Evolutionary conservation across 2,329 filamentous ascomycete species (phyloP).

Genomic region (Talaromyces sp.): DNA sequence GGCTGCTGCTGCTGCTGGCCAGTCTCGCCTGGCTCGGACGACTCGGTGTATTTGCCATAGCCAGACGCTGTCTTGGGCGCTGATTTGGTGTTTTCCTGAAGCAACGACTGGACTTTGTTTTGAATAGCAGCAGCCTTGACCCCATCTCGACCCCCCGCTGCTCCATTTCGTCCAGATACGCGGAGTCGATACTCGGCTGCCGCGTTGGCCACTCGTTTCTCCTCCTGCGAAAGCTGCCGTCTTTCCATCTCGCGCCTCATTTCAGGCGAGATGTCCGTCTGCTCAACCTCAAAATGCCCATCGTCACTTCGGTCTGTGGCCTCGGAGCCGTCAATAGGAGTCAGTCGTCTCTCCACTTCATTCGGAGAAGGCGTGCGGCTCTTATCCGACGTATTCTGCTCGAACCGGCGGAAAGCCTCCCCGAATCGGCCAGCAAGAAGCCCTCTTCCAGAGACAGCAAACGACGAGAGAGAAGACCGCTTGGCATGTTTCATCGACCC

Average conservation of each 20-base stretch:
- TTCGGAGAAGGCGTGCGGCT: conserved; percentile 37
- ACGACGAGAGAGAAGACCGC: conserved; percentile 64
- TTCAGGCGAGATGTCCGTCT: conserved; percentile 74
- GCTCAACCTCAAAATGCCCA: conserved; percentile 60
- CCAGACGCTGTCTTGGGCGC: conserved; percentile 71
- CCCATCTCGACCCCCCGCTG: conserved; percentile 43
- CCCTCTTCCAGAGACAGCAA: conserved; percentile 68
- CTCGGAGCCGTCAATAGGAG: conserved; percentile 72
- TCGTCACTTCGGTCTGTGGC: conserved; percentile 65
- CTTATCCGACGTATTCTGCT: conserved; percentile 49
- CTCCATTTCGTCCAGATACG: conserved; percentile 56
- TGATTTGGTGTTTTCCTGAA: conserved; percentile 67
- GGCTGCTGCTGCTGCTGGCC: conserved; percentile 22
- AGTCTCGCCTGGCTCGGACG: conserved; percentile 31
- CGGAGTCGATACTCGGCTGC: conserved; percentile 81
- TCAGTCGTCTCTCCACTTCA: conserved; percentile 45
- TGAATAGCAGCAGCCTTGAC: conserved; percentile 78
- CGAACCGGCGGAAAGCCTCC: conserved; percentile 89
- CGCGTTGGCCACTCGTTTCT: conserved; percentile 80
- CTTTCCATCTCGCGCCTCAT: conserved; percentile 87
- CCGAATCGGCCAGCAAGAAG: conserved; percentile 85
- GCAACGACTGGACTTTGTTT: conserved; percentile 77
- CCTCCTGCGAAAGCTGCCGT: conserved; percentile 74
- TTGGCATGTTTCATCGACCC: conserved; percentile 59
- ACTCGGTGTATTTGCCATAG: conserved; percentile 79